phyloP scores from a whole-genome alignment of 768 basidiomycete species.

The Amanita rubescens region DNA sequence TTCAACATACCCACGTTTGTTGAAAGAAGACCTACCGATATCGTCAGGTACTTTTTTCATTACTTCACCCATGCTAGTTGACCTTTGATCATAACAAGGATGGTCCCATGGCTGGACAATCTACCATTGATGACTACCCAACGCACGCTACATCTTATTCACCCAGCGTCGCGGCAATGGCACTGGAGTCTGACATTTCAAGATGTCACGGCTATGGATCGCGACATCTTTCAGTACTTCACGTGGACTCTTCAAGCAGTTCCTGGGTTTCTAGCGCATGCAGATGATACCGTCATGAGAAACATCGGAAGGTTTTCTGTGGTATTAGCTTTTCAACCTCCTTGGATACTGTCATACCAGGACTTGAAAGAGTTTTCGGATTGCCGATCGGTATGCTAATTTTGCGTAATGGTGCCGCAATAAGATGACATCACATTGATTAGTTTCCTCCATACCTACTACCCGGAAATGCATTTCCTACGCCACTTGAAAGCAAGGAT shows the following conservation, averaged over 20 bases:
- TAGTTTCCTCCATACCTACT: constrained; percentile 34
- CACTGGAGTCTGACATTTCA: constrained; percentile 35
- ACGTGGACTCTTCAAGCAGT: constrained; percentile 28
- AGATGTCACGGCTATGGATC: constrained; percentile 27
- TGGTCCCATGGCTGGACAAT: constrained; percentile 42
- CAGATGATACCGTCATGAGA: constrained; percentile 13
- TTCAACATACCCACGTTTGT: constrained; percentile 27
- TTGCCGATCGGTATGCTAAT: constrained; percentile 31
- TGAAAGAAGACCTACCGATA: constrained; percentile 32
- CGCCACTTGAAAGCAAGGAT: constrained; percentile 33
- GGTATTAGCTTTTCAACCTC: constrained; percentile 52
- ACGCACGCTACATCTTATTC: constrained; percentile 36
- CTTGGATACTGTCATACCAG: constrained; percentile 47
- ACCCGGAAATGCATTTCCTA: constrained; percentile 27
- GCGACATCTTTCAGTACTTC: constrained; percentile 36
- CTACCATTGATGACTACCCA: constrained; percentile 47
- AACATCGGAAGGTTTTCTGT: constrained; percentile 27
- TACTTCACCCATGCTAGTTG: background rate
- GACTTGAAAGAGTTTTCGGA: constrained; percentile 47
- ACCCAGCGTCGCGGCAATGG: constrained; percentile 32
- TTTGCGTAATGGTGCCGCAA: background rate
- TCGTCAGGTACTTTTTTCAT: constrained; percentile 28
- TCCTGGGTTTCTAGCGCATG: constrained; percentile 1
- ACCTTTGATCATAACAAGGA: constrained; percentile 20
- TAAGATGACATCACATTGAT: constrained; percentile 9